phyloP scores from a whole-genome alignment of 78 protist genomes.

The slime mould (Dictyostelium discoideum) region DNA sequence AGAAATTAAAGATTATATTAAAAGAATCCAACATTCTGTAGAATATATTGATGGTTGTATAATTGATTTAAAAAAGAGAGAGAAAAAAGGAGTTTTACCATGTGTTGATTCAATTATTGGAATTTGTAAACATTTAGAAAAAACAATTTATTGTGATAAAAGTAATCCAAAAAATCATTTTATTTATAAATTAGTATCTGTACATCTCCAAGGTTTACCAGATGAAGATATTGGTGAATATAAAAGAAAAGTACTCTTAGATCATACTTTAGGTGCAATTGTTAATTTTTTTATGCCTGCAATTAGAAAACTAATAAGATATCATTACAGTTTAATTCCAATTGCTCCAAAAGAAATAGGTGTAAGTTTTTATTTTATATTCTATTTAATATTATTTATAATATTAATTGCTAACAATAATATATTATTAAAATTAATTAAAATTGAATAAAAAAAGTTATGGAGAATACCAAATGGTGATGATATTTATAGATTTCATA shows the following conservation, averaged over 20 bases:
- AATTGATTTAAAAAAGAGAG: conserved; percentile 18
- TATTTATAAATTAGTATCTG: neutral
- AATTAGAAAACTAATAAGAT: neutral
- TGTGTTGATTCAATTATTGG: conserved; percentile 24
- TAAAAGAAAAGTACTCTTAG: neutral
- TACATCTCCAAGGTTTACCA: neutral
- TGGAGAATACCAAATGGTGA: conserved; percentile 65
- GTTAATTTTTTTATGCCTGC: conserved; percentile 9
- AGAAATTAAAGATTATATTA: conserved; percentile 12
- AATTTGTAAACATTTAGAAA: conserved; percentile 32
- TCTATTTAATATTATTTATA: neutral
- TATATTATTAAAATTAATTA: too few relatives aligned
- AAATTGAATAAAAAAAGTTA: neutral
- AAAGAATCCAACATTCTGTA: conserved; percentile 11
- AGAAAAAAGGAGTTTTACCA: neutral
- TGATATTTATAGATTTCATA: conserved; percentile 33
- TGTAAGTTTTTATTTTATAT: neutral
- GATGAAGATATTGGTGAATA: neutral
- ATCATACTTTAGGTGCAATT: neutral
- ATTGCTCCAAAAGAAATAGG: conserved; percentile 30
- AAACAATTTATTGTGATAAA: neutral
- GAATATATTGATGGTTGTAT: conserved; percentile 15
- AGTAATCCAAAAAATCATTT: neutral
- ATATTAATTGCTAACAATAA: neutral
- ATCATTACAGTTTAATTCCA: conserved; percentile 2